Percentiles rank a stretch among this genome's conserved stretches.
phyloP scores from a whole-genome alignment of 2,329 filamentous ascomycete genomes.

The Talaromyces sp. region DNA sequence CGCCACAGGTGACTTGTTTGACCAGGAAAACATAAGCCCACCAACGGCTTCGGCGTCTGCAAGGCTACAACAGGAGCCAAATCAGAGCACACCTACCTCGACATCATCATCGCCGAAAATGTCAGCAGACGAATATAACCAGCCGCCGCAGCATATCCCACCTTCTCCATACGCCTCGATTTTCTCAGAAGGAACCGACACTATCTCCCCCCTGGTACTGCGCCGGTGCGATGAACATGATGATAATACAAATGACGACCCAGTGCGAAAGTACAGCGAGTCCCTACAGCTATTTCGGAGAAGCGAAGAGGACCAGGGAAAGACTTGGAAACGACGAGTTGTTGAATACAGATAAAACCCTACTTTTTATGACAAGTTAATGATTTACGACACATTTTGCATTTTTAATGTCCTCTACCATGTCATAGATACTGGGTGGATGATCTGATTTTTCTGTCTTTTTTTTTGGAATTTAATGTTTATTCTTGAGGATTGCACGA shows the following conservation, averaged over 20 bases:
- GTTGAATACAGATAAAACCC: slow-evolving; percentile 27
- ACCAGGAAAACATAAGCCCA: background rate
- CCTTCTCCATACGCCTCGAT: slow-evolving; percentile 8
- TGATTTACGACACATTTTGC: background rate
- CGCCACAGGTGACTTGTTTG: slow-evolving; percentile 4
- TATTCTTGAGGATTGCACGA: background rate
- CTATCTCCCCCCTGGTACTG: slow-evolving; percentile 4
- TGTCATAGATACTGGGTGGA: background rate
- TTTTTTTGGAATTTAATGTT: background rate
- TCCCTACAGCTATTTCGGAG: slow-evolving; percentile 28
- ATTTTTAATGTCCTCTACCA: background rate
- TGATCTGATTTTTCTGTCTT: background rate
- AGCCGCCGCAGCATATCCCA: background rate
- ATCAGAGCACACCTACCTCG: background rate
- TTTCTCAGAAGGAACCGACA: slow-evolving; percentile 7
- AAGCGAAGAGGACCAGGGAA: slow-evolving; percentile 20
- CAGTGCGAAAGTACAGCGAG: slow-evolving; percentile 26
- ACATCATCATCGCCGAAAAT: background rate
- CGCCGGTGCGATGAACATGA: slow-evolving; percentile 4
- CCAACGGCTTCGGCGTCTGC: background rate
- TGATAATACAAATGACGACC: background rate
- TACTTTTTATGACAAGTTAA: background rate
- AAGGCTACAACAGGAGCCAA: background rate
- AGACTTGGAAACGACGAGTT: slow-evolving; percentile 31
- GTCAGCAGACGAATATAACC: background rate